Evolutionary conservation across 1,139 yeast genomes (phyloP), one percentile per base, ranked within the genome.

Genomic region (Kodamaea fungicola): DNA sequence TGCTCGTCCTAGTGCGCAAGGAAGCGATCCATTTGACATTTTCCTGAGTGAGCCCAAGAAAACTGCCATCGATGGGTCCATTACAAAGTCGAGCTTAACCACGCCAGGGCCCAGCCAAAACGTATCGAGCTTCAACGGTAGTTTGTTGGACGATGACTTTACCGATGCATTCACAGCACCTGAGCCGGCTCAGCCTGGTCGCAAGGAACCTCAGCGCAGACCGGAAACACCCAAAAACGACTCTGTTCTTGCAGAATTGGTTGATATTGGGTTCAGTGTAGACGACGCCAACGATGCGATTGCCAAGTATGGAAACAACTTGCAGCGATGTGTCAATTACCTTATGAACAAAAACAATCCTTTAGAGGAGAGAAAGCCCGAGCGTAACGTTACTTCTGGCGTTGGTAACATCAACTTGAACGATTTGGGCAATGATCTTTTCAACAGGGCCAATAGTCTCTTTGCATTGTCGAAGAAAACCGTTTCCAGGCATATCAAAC

Each of bases 241-340:
- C 50, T 68, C 67, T 16, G 67, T 79, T 2, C 57, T 86, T 21
- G 92, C 92, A 0, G 86, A 80, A 48, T 64, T 87, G 37, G 61
- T 86, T 1, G 95, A 87, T 44, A 86, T 87, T 76, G 95, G 96
- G 2, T 87, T 87, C 50, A 62, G 82, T 1, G 62, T 74, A 1
- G 82, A 78, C 2, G 77, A 72, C 36, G 79, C 94, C 3, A 73
- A 69, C 30, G 63, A 65, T 7, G 95, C 95, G 0, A 67, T 87
- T 30, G 67, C 64, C 12, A 57, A 63, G 16, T 60, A 66, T n/a
- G 92, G 90, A 0, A 50, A 71, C 22, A 77, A 83, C 47, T 65
- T 85, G 8, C 78, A 81, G 45, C 71, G 67, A 28, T 90, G 95
- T 28, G 83, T 85, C 27, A 80, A 80, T 37, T 76, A 64, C 44